Evolutionary conservation across 495 filamentous ascomycete species (phyloP), one percentile per base, ranked within the genome.

Genomic region (Trichoderma gamsii): DNA sequence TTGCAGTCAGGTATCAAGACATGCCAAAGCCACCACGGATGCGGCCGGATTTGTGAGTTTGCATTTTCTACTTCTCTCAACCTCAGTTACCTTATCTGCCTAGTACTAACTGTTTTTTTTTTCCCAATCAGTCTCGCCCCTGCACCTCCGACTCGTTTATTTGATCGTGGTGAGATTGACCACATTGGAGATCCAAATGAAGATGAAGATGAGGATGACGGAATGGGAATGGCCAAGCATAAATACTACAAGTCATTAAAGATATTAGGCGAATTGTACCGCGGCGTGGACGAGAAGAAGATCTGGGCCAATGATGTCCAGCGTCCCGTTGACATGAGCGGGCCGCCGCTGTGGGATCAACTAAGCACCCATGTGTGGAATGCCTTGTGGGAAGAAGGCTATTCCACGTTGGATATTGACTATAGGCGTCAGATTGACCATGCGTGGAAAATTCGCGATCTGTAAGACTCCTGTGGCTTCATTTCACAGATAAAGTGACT

Each of bases 211-310:
- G 82, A 84, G 4, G 80, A 86, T 12, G 87, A 89, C 41, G 82
- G 87, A 2, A 82, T 84, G 8, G 82, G 84, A 16, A 76, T 79
- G 4, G 79, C 81, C 9, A 76, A 77, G 0, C 74, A 79, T 46
- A 70, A 69, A 18, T 96, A 88, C 70, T 95, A 96, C 71, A 72
- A 77, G 59, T 92, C 88, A 12, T 69, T 85, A 0, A 92, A 92
- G 70, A 78, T 91, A 16, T 82, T 94, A 0, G 92, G 92, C 0
- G 78, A 84, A 46, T 81, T 96, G 0, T 95, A 89, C 73, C 84
- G 91, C 0, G 83, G 83, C 0, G 89, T 96, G 41, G 87, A 96
- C 72, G 92, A 96, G 74, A 79, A 79, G 6, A 75, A 84, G 65
- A 89, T 95, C 69, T 87, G 91, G 76, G 68, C 73, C 8, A 72